These are phyloP conservation scores for Cornus florida DNA, from an alignment of 148 eudicot genomes.

Conservation along the genomic window DNA sequence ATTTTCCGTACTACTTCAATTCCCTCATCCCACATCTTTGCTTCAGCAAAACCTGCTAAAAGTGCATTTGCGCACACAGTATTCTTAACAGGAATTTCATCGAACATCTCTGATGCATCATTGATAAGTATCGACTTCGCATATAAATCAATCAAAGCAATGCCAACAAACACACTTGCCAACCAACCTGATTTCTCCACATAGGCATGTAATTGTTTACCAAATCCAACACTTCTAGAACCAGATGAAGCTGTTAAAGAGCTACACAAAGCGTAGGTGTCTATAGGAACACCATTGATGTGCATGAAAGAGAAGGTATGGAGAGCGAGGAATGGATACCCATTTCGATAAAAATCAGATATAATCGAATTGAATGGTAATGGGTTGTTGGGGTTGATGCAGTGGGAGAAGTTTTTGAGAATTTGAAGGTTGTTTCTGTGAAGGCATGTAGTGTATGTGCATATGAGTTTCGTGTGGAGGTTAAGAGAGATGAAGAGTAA, in stretches of 20 bases:
- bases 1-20: conserved; percentile 45
- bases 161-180: conserved; percentile 69
- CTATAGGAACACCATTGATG: conserved; percentile 35
- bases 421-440: conserved; percentile 18
- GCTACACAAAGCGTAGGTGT: conserved; percentile 61
- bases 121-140: conserved; percentile 36
- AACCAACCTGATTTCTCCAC: conserved; percentile 61
- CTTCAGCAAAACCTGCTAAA: conserved; percentile 59
- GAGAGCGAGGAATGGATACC: conserved; percentile 38
- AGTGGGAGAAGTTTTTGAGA: conserved; percentile 41
- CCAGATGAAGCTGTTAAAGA: conserved; percentile 47
- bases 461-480: conserved; percentile 45
- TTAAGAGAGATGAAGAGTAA: conserved; percentile 33
- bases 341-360: conserved; percentile 44
- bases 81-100: conserved; percentile 60
- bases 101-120: conserved; percentile 58
- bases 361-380: conserved; percentile 52
- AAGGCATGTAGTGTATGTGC: conserved; percentile 36
- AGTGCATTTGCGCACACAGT: conserved; percentile 66
- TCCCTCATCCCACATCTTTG: conserved; percentile 59
- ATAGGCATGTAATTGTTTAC: conserved; percentile 47
- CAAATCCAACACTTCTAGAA: conserved; percentile 31
- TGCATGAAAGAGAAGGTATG: conserved; percentile 55
- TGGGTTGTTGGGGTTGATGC: conserved; percentile 36
- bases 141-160: conserved; percentile 66